Conservation (phyloP, 225 moss, liverwort and hornwort genomes). For the Sphagnum tenellum region DNA sequence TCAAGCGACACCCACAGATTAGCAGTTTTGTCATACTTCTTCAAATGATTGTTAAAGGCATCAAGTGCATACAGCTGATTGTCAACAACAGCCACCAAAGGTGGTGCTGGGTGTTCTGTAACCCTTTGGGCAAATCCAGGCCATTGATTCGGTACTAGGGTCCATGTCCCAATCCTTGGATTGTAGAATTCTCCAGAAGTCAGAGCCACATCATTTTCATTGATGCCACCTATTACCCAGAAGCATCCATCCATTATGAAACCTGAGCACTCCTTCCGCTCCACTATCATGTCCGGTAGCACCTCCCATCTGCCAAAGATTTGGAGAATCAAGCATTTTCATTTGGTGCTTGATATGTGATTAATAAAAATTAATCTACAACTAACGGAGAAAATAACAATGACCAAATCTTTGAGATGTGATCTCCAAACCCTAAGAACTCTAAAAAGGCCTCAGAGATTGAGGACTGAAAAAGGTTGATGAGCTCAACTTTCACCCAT, state of each 20-base stretch:
- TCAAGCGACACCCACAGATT: slow-evolving; percentile 27
- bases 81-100: slow-evolving; percentile 35
- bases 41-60: slow-evolving; percentile 23
- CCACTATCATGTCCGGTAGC: slow-evolving; percentile 16
- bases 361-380: no score
- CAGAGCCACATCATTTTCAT: slow-evolving; percentile 6
- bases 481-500: no score
- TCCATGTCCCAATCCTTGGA: slow-evolving; percentile 15
- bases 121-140: neutral
- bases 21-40: slow-evolving; percentile 22
- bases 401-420: no score
- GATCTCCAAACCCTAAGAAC: no score
- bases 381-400: no score
- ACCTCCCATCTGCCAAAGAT: slow-evolving; percentile 15
- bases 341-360: no score
- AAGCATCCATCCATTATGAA: slow-evolving; percentile 35
- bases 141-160: slow-evolving; percentile 18
- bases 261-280: slow-evolving; percentile 27
- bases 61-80: slow-evolving; percentile 39
- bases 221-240: slow-evolving; percentile 30
- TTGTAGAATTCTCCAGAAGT: slow-evolving; percentile 27
- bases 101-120: slow-evolving; percentile 15
- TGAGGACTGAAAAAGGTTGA: no score
- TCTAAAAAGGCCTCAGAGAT: no score
- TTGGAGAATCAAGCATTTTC: no score